Conservation (phyloP, 106 monocot species). For the Dendrobium officinale region DNA sequence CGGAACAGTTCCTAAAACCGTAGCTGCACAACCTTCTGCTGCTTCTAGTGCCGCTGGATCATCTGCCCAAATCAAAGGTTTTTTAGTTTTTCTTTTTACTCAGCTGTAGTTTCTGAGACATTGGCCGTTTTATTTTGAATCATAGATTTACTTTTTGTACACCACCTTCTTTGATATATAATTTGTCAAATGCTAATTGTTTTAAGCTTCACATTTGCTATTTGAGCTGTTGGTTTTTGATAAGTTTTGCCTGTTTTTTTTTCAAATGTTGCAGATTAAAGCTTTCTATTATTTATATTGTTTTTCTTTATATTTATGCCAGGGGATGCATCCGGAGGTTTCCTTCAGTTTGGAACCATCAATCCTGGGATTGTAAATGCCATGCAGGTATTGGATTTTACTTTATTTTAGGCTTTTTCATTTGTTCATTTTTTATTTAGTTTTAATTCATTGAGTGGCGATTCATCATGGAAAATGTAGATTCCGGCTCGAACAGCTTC, state of each 20-base stretch:
- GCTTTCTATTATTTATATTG: not conserved
- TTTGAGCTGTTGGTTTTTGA: not conserved
- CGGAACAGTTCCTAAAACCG: not conserved
- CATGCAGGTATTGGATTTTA: constrained; percentile 3
- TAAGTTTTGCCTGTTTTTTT: no score
- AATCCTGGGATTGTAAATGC: constrained; percentile 11
- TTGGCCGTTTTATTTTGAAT: no score
- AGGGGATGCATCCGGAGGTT: constrained; percentile 2
- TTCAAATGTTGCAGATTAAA: not conserved
- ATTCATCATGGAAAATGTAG: constrained; percentile 1
- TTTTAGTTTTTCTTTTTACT: not conserved
- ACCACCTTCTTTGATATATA: no score
- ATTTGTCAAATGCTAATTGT: no score
- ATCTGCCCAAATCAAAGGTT: not conserved
- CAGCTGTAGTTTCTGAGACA: not conserved
- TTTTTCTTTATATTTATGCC: not conserved
- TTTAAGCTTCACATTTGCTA: not conserved
- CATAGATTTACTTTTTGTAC: no score
- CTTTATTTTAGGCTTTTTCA: not conserved
- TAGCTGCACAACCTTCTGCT: not conserved
- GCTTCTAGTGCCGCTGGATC: not conserved
- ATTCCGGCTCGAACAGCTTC: constrained; percentile 23
- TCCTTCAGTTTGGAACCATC: constrained; percentile 15
- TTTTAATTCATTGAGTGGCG: not conserved
- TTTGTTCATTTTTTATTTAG: not conserved